Base-by-base conservation (phyloP, 768 basidiomycete species). In the Fomitopsis serialis region DNA sequence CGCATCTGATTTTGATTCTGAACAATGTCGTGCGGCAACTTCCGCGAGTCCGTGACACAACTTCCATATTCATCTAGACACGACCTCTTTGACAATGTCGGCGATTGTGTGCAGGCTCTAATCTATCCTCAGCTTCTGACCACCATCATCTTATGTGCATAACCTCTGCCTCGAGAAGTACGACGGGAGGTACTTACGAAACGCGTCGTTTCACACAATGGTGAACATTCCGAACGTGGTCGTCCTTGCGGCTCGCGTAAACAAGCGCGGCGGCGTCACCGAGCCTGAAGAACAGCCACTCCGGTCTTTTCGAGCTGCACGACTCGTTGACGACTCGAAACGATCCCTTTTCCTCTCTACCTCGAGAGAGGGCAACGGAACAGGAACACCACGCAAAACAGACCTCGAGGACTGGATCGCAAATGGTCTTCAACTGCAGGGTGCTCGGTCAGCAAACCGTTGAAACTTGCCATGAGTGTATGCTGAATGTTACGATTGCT, bases 291-390 rank as follows among this genome's bases (percentile, higher is more conserved):
- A 50, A n/a, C 54, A 55, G 44, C 21, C 19, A 6, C 52, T 54
- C 23, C 51, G 44, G 4, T 50, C 54, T 2, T 56, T 56, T 9
- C 60, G 57, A 25, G 60, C 60, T 7, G 58, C 50, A 32, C 56
- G 57, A 10, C 42, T 54, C 22, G 54, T 58, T 17, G 54, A 50
- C 42, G 59, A 60, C 23, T 22, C 56, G 34, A 56, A 48, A 24
- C 60, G 56, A 27, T 61, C 56, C 24, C 45, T 61, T 0, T 47
- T 61, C 6, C 22, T 61, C 1, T 54, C 59, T 60, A 1, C 32
- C 8, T 15, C 23, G 32, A 19, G 25, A 32, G 44, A 2, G 51
- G 35, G 23, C 42, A 35, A 21, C 48, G 27, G 9, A 22, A 9
- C 21, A 47, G 5, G 54, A 58, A 3, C n/a, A 17, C 5, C n/a